These are phyloP conservation scores for Phaseolus coccineus DNA, from an alignment of 331 rosid genomes.

Conservation along the genomic window DNA sequence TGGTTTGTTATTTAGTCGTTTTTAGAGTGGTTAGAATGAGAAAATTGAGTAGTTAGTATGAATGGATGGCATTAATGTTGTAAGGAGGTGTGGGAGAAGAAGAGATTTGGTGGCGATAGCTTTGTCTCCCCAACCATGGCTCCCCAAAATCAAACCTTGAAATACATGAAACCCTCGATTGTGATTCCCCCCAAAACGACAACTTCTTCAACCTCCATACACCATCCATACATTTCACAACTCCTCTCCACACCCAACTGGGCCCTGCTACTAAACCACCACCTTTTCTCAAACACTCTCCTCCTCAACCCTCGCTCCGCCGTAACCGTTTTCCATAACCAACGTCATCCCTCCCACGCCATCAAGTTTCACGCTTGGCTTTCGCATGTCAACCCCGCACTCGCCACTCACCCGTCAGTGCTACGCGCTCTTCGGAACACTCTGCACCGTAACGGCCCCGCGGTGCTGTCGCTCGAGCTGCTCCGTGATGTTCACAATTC, in stretches of 20 bases:
- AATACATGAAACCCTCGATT: no score
- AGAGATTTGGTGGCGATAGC: no score
- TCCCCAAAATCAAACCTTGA: no score
- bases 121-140: no score
- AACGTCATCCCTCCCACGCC: conserved; percentile 59
- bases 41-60: no score
- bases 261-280: conserved; percentile 66
- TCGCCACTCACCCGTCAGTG: conserved; percentile 57
- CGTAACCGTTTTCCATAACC: conserved; percentile 66
- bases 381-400: conserved; percentile 56
- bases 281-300: conserved; percentile 53
- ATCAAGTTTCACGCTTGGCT: conserved; percentile 76
- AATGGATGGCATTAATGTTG: no score
- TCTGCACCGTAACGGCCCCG: conserved; percentile 64
- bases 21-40: no score
- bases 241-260: conserved; percentile 73
- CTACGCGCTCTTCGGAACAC: conserved; percentile 53
- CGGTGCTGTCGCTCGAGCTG: conserved; percentile 66
- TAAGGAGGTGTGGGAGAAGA: no score
- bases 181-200: not conserved
- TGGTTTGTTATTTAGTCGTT: no score
- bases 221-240: conserved; percentile 60
- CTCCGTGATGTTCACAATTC: conserved; percentile 61
- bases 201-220: conserved; percentile 48
- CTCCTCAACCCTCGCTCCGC: conserved; percentile 58